A percentile compares a stretch with the other conserved stretches of the same genome.
Conservation (phyloP, 1,284 basidiomycete species). For the Microbotryomycetes sp. region DNA sequence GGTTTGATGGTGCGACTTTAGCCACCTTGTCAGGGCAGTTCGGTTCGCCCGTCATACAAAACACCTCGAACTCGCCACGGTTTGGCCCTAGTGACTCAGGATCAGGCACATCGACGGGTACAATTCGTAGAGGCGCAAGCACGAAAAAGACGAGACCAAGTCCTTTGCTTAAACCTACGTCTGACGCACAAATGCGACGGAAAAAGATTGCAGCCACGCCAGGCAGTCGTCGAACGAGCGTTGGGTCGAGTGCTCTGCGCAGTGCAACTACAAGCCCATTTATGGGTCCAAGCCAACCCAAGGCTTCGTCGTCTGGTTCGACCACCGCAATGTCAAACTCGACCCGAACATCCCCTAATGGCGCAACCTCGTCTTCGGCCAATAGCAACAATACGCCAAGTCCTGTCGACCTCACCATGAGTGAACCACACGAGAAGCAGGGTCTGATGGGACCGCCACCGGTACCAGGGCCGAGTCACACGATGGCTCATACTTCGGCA, state of each 20-base stretch:
- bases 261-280: slow-evolving; percentile 24
- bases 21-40: slow-evolving; percentile 15
- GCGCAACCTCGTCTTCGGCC: not conserved
- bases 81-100: slow-evolving; percentile 15
- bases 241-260: not conserved
- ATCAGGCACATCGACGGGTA: slow-evolving; percentile 9
- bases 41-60: not conserved
- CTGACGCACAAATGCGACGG: slow-evolving; percentile 11
- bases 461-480: not conserved
- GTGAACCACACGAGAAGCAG: not conserved
- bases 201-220: slow-evolving; percentile 10
- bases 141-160: slow-evolving; percentile 29
- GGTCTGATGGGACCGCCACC: slow-evolving; percentile 32
- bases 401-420: slow-evolving; percentile 23
- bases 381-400: slow-evolving; percentile 23
- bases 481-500: not conserved
- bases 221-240: not conserved
- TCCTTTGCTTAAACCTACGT: slow-evolving; percentile 29
- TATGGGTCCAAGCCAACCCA: slow-evolving; percentile 5
- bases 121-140: slow-evolving; percentile 16
- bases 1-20: slow-evolving; percentile 17
- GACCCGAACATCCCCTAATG: not conserved
- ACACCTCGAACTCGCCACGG: slow-evolving; percentile 12
- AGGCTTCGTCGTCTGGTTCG: not conserved
- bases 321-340: too few species aligned